Base-by-base conservation (phyloP, 352 stramenopile species). In the Phytophthora agathidicida region DNA sequence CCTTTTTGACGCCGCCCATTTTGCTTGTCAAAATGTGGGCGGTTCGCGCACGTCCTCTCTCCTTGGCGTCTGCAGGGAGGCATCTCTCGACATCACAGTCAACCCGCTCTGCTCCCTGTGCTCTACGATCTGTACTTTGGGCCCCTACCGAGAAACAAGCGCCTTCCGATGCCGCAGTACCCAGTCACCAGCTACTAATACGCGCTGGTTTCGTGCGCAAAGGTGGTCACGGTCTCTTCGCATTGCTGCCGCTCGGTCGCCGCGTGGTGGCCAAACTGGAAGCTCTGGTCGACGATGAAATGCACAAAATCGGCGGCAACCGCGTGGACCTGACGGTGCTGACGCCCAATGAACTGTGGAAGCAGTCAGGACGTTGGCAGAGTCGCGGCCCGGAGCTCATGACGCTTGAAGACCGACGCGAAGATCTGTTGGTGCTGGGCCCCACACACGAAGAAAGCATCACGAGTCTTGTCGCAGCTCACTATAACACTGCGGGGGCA, bases 171-270 rank as follows among this genome's bases (percentile, higher is more conserved):
- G 88, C 88, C 11, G 84, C 85, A 17, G 86, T 89, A 24, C 80
- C 82, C 32, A 96, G 87, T 51, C 87, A 97, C 64, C 80, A 94
- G 54, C 64, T 97, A 32, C 73, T 97, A 16, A 58, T 94, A 19
- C 88, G 87, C 37, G 87, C 78, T 49, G 89, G 89, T 36, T 96
- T 93, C 60, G 79, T 97, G 56, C 86, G 88, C 69, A 95, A 96
- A 66, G 79, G 73, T 43, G 85, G 81, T 28, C 82, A 91, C 36
- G 89, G 89, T 27, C 71, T 91, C 36, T 96, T 91, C 73, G 58
- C 77, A 35, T 72, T 96, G 39, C 61, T 97, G 42, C 86, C 89
- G 30, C 70, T 97, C 4, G 89, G 80, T 1, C 81, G 75, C 39
- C 81, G 85, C 46, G 78, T 95, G 36, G 70, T 94, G 6, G 41